Conservation (phyloP, 1,139 yeast species). For the Schwanniomyces etchellsii region DNA sequence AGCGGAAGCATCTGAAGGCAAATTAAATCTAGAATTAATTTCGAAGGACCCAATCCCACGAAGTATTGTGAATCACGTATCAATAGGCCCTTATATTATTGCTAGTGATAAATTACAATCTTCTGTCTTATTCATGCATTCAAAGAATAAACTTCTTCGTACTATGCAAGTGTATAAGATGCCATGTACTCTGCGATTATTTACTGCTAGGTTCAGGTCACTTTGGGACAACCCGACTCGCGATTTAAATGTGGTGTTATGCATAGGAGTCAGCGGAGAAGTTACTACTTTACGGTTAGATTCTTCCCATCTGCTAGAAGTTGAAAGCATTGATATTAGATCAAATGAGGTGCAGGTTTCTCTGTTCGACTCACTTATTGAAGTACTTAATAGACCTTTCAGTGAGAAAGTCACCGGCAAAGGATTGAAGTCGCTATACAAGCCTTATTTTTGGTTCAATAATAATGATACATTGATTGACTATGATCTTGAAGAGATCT, state of each 20-base stretch:
- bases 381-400: slow-evolving; percentile 30
- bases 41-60: slow-evolving; percentile 34
- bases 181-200: slow-evolving; percentile 41
- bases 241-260: slow-evolving; percentile 21
- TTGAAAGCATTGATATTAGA: slow-evolving; percentile 1
- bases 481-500: slow-evolving; percentile 31
- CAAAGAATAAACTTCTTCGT: slow-evolving; percentile 4
- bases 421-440: slow-evolving; percentile 31
- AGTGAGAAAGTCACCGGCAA: slow-evolving; percentile 35
- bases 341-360: slow-evolving; percentile 9
- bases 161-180: slow-evolving; percentile 15
- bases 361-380: slow-evolving; percentile 9
- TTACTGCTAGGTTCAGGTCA: slow-evolving; percentile 21
- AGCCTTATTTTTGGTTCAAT: slow-evolving; percentile 31
- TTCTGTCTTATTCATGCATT: slow-evolving; percentile 24
- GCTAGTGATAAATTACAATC: slow-evolving; percentile 42
- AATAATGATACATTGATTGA: slow-evolving; percentile 27
- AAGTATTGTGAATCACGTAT: slow-evolving; percentile 33
- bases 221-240: slow-evolving; percentile 24
- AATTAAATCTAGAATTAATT: slow-evolving; percentile 11
- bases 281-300: slow-evolving; percentile 21
- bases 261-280: slow-evolving; percentile 49
- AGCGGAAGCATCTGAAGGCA: slow-evolving; percentile 6
- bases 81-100: slow-evolving; percentile 20
- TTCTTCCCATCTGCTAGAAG: slow-evolving; percentile 10